Percentiles rank a stretch among this genome's conserved stretches.
phyloP scores from a whole-genome alignment of 345 rosid genomes.

The Alliaria petiolata region DNA sequence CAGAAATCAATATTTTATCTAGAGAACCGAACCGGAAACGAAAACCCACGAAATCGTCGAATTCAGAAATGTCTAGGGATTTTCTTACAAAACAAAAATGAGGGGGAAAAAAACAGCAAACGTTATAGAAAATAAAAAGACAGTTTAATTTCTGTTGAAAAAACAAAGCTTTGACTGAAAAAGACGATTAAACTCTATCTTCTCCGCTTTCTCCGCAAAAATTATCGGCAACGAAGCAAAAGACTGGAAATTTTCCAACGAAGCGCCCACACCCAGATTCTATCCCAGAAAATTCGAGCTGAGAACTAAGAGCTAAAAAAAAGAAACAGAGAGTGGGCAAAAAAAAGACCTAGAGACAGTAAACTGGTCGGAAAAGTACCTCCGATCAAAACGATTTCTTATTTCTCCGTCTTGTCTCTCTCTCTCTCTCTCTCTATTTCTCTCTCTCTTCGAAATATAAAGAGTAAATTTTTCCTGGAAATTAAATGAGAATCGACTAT shows the following conservation, averaged over 20 bases:
- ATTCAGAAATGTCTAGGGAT: background rate
- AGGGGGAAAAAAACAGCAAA: background rate
- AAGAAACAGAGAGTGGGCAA: background rate
- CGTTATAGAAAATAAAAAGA: background rate
- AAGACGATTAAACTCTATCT: background rate
- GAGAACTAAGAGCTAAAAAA: background rate
- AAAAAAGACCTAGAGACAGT: constrained; percentile 4
- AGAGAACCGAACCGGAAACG: constrained; percentile 32
- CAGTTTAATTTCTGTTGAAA: background rate
- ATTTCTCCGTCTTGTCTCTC: constrained; percentile 12
- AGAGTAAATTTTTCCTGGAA: background rate
- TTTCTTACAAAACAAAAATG: background rate
- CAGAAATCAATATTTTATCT: constrained; percentile 24
- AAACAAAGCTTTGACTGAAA: constrained; percentile 15
- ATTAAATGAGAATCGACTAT: background rate
- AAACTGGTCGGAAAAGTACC: constrained; percentile 23
- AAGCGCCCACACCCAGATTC: background rate
- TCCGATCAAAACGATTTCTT: constrained; percentile 29
- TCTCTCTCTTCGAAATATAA: constrained; percentile 17
- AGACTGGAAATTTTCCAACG: background rate
- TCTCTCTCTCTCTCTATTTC: constrained; percentile 28
- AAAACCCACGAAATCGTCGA: constrained; percentile 16
- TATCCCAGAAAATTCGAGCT: background rate
- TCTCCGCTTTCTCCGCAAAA: constrained; percentile 18
- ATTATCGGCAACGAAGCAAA: constrained; percentile 18